A percentile compares a stretch with the other conserved stretches of the same genome.
Conservation (phyloP, 2,329 filamentous ascomycete genomes). For the Madurella mycetomatis region DNA sequence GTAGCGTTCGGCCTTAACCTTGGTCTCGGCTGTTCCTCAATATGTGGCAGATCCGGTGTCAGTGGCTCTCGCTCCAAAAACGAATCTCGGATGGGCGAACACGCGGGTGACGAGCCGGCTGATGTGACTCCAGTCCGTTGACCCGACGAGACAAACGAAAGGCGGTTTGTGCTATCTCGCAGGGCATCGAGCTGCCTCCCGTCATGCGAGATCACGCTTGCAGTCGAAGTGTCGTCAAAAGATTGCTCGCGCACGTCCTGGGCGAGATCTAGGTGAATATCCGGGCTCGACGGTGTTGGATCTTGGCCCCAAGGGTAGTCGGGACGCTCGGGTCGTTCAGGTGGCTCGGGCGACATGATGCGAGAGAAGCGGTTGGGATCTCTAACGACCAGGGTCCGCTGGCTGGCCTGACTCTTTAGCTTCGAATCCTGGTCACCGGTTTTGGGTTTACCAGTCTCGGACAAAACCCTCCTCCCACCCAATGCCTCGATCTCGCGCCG, state of each 20-base stretch:
- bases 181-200: slow-evolving; percentile 55
- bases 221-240: slow-evolving; percentile 52
- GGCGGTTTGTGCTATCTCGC: slow-evolving; percentile 51
- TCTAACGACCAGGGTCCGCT: slow-evolving; percentile 44
- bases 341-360: slow-evolving; percentile 34
- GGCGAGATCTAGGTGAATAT: slow-evolving; percentile 28
- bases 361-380: slow-evolving; percentile 46
- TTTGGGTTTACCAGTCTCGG: slow-evolving; percentile 55
- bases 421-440: slow-evolving; percentile 34
- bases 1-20: slow-evolving; percentile 49
- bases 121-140: slow-evolving; percentile 59
- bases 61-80: slow-evolving; percentile 40
- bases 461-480: slow-evolving; percentile 60
- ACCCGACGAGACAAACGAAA: slow-evolving; percentile 57
- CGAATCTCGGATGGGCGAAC: slow-evolving; percentile 51
- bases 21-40: slow-evolving; percentile 27
- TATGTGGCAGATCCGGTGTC: slow-evolving; percentile 19
- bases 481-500: slow-evolving; percentile 66
- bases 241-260: slow-evolving; percentile 37
- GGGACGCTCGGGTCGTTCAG: slow-evolving; percentile 2
- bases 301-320: slow-evolving; percentile 27
- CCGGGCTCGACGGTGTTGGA: slow-evolving; percentile 22
- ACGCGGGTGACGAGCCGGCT: slow-evolving; percentile 52
- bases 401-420: slow-evolving; percentile 39
- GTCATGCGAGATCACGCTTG: slow-evolving; percentile 56